Evolutionary conservation across 257 asterid genomes (phyloP).

Genomic region (Phtheirospermum japonicum): DNA sequence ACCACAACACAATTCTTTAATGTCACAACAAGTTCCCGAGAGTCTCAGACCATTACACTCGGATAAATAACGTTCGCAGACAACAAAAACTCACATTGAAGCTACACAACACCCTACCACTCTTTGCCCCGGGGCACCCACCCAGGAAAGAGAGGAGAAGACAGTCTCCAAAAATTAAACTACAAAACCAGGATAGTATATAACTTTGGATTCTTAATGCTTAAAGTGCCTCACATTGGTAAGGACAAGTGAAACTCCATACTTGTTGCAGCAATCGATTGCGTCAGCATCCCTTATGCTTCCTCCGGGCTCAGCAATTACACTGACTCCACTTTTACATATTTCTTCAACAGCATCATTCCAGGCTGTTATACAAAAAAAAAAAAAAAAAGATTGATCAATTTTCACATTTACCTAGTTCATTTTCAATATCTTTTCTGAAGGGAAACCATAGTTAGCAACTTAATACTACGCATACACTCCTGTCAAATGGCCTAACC

Average conservation of each 20-base stretch:
- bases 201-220: constrained; percentile 42
- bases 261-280: constrained; percentile 81
- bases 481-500: too few relatives aligned
- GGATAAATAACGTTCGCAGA: neutral
- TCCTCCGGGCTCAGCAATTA: constrained; percentile 94
- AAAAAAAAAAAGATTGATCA: too few relatives aligned
- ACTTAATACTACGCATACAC: too few relatives aligned
- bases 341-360: constrained; percentile 97
- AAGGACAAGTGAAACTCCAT: constrained; percentile 71
- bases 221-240: constrained; percentile 90
- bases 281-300: constrained; percentile 87
- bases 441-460: too few relatives aligned
- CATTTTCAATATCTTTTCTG: too few relatives aligned
- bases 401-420: too few relatives aligned
- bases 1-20: neutral
- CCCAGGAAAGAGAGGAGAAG: too few relatives aligned
- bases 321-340: constrained; percentile 68
- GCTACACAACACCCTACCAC: too few relatives aligned
- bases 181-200: neutral
- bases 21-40: neutral
- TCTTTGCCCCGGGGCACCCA: too few relatives aligned
- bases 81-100: neutral
- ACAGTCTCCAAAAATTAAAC: neutral
- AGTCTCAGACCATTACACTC: too few relatives aligned
- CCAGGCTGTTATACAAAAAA: too few relatives aligned